Evolutionary conservation across 257 asterid species (phyloP).

Genomic region (Gentiana dahurica): DNA sequence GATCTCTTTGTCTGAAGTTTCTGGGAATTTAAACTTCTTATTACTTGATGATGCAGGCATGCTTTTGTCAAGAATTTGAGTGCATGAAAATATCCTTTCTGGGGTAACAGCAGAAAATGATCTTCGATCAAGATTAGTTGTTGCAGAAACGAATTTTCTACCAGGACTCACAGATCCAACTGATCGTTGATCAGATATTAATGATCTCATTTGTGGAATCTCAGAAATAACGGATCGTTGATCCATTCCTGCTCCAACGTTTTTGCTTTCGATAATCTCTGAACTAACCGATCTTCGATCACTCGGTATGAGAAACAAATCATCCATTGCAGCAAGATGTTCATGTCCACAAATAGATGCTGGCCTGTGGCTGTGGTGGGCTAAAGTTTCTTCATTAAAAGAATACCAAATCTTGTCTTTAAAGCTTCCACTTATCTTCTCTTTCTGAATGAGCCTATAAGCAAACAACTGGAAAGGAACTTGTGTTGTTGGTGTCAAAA

Average conservation of each 20-base stretch:
- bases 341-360: constrained; percentile 43
- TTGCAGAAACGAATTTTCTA: constrained; percentile 8
- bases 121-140: constrained; percentile 11
- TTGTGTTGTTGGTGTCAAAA: constrained; percentile 34
- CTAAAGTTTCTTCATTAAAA: constrained; percentile 18
- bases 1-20: constrained; percentile 16
- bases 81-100: constrained; percentile 14
- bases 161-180: constrained; percentile 43
- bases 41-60: constrained; percentile 6
- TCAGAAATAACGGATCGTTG: constrained; percentile 54
- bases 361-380: constrained; percentile 14
- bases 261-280: constrained; percentile 46
- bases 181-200: constrained; percentile 32
- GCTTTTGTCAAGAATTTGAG: constrained; percentile 9
- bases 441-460: constrained; percentile 55
- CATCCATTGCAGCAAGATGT: constrained; percentile 52
- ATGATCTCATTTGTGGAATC: constrained; percentile 26
- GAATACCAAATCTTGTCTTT: constrained; percentile 39
- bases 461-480: constrained; percentile 77
- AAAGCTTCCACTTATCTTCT: constrained; percentile 22
- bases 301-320: constrained; percentile 43
- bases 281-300: constrained; percentile 63
- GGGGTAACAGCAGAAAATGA: constrained; percentile 16
- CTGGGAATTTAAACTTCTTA: constrained; percentile 13
- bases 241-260: constrained; percentile 25